Percentiles rank a stretch among this genome's conserved stretches.
Evolutionary conservation across 2,329 filamentous ascomycete genomes (phyloP).

Genomic region (Metarhizium sp.): DNA sequence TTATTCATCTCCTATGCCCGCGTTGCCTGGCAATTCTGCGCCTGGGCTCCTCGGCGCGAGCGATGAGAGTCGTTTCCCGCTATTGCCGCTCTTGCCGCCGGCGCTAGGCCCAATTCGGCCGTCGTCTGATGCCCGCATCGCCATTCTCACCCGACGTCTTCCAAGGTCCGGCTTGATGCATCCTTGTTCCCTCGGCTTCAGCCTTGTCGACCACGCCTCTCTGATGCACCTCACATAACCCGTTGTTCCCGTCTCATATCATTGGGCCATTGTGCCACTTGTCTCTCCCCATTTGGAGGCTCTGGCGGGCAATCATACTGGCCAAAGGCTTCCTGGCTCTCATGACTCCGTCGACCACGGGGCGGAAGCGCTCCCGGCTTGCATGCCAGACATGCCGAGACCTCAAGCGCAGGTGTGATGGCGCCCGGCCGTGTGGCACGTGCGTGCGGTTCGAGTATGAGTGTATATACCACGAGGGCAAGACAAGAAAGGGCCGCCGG

Average conservation of each 20-base stretch:
- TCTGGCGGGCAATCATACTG: background rate
- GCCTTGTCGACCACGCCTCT: background rate
- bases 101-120: background rate
- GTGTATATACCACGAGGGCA: conserved; percentile 32
- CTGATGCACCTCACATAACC: background rate
- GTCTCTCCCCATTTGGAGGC: background rate
- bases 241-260: background rate
- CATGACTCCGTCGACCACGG: conserved; percentile 3
- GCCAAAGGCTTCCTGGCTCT: background rate
- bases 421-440: conserved; percentile 40
- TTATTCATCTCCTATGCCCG: background rate
- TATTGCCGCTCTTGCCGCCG: background rate
- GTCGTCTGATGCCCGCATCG: background rate
- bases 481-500: background rate
- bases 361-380: conserved; percentile 29
- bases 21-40: too few relatives aligned
- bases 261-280: background rate
- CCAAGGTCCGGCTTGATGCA: background rate
- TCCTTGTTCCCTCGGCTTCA: background rate
- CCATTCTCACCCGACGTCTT: background rate
- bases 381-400: conserved; percentile 43
- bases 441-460: conserved; percentile 44
- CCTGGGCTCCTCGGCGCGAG: too few relatives aligned
- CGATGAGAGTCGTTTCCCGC: background rate
- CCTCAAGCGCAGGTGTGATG: conserved; percentile 48